phyloP scores from a whole-genome alignment of 2,329 filamentous ascomycete species.

The Emericellopsis atlantica region DNA sequence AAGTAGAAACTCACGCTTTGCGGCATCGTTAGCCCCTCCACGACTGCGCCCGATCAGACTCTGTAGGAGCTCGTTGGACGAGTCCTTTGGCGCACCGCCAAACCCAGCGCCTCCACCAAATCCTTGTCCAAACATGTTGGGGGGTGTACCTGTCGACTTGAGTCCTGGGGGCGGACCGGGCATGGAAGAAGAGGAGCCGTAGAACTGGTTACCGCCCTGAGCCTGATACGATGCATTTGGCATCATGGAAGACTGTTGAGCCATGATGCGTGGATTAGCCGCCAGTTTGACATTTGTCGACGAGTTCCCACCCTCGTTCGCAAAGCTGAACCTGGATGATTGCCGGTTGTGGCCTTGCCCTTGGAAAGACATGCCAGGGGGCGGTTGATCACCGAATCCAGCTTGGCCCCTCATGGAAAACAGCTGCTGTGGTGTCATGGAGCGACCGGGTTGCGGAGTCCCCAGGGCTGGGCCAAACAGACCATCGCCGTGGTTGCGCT shows the following conservation, averaged over 20 bases:
- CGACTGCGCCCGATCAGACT: conserved; percentile 65
- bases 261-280: conserved; percentile 71
- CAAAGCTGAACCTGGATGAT: conserved; percentile 78
- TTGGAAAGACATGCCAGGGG: conserved; percentile 46
- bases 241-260: conserved; percentile 81
- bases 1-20: conserved; percentile 98
- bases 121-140: conserved; percentile 86
- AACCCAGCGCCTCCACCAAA: conserved; percentile 62
- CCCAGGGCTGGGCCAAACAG: conserved; percentile 40
- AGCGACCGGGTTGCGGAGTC: conserved; percentile 42
- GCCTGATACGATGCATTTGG: conserved; percentile 44
- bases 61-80: conserved; percentile 54
- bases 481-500: conserved; percentile 43
- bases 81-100: conserved; percentile 57
- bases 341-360: conserved; percentile 64
- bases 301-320: conserved; percentile 51
- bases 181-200: conserved; percentile 55
- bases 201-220: conserved; percentile 58
- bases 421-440: conserved; percentile 71
- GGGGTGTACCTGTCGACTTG: conserved; percentile 89
- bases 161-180: conserved; percentile 89
- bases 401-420: conserved; percentile 53
- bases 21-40: conserved; percentile 61
- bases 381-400: conserved; percentile 47
- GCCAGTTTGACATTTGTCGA: conserved; percentile 56